Base-by-base conservation (phyloP, 2,329 filamentous ascomycete species). In the Ophiocordyceps camponoti-saundersi region DNA sequence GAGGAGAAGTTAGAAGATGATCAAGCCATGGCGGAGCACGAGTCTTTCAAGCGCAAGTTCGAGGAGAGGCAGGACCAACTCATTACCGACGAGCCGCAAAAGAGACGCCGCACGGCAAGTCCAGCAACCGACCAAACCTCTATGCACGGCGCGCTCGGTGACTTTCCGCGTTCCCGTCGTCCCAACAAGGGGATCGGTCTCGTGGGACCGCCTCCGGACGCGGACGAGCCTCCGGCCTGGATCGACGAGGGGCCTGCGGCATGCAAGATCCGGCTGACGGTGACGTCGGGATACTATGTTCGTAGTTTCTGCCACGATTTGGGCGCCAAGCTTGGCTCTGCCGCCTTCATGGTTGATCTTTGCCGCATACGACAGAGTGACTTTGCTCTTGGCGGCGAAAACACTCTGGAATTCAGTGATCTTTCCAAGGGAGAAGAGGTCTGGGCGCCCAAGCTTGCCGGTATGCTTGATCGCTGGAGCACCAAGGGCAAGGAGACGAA, bases 211-310 rank as follows among this genome's bases (percentile, higher is more conserved):
- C 56, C 68, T 1, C 66, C 70, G 0, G 64, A 65, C 42, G 58
- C 67, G 23, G 61, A 68, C 56, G 66, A 70, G 1, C 71, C 73
- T 6, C 69, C 71, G 7, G 73, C 75, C 0, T 79, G 75, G 75
- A 69, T 66, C 39, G 75, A 70, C 59, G 67, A 79, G 57, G 77
- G 74, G 0, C 79, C 87, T 1, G 79, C 90, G 1, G 92, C 90
- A 1, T 85, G 78, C 44, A 82, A 78, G 58, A 78, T 98, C 49
- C 80, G 84, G 48, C 87, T 98, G 77, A 94, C 85, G 1, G 90
- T 95, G 46, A 88, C 88, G 2, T 94, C 88, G 0, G 92, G 92
- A 39, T 98, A 95, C 70, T 98, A 98, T 62, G 89, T 98, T 15
- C 83, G 92, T 51, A 93, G 85, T 48, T 79, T 98, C 54, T 89